Evolutionary conservation across 1,284 basidiomycete species (phyloP), one percentile per base, ranked within the genome.

Genomic region (Leccinum griseonigrum): DNA sequence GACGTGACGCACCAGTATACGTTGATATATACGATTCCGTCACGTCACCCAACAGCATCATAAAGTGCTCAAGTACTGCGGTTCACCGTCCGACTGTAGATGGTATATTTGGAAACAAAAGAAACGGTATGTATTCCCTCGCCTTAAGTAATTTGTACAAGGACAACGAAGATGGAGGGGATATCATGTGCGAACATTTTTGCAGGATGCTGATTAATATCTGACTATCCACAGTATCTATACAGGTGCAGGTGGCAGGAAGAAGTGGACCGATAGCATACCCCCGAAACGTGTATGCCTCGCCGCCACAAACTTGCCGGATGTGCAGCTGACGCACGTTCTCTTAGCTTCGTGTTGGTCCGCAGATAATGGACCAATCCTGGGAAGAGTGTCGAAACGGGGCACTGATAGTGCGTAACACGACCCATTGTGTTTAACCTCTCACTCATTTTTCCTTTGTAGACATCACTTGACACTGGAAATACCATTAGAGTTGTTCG

Each of bases 401-500:
- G 4, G 60, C 71, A 28, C 57, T 73, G 53, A 55, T 55, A 13
- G 74, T 75, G 32, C 6, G 64, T 4, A 48, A 16, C 34, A n/a
- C 16, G 13, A 36, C 53, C 16, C 11, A 31, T 18, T 14, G 13
- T n/a, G n/a, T 11, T 29, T 14, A 46, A 40, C 36, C 31, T 56
- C 51, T 38, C 10, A 36, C 56, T 54, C 10, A 60, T 53, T 8
- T 6, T 32, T 16, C 11, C 14, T 26, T 58, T 50, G 46, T 29
- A 75, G 74, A 4, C 57, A n/a, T 73, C 74, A 3, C 58, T 22
- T 32, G 1, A 22, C 0, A 72, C 70, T 10, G 60, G 60, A 34
- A 60, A 62, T 0, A 65, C 72, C 2, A 50, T 73, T 8, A 64
- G 71, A 22, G 68, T 75, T 8, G 29, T 75, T 53, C 72, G 73